phyloP scores from a whole-genome alignment of 1,284 basidiomycete species.

The Ganoderma lucidum region DNA sequence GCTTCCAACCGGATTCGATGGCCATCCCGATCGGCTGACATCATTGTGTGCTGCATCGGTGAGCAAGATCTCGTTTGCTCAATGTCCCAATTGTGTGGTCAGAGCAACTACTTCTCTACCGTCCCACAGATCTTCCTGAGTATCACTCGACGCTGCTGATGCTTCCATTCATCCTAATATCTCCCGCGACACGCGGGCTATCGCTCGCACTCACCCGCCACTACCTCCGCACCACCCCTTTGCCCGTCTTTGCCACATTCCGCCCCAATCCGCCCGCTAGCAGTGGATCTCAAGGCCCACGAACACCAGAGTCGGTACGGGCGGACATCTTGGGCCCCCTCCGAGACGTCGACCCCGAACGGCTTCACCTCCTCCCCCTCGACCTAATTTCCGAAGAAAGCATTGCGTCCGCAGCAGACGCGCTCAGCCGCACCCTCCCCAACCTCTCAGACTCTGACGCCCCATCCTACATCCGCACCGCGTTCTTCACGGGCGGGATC shows the following conservation, averaged over 20 bases:
- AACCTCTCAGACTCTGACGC: constrained; percentile 19
- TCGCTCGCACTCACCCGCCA: constrained; percentile 65
- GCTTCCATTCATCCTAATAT: constrained; percentile 54
- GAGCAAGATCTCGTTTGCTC: not conserved
- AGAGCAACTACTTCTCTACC: not conserved
- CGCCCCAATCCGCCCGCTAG: constrained; percentile 43
- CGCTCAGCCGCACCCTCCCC: constrained; percentile 48
- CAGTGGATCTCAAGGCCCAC: constrained; percentile 18
- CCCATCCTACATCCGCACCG: constrained; percentile 56
- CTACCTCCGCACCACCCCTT: constrained; percentile 55
- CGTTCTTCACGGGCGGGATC: constrained; percentile 64
- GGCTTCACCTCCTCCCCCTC: constrained; percentile 57
- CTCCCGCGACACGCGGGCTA: constrained; percentile 58
- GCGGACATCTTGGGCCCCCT: constrained; percentile 53
- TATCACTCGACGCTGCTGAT: not conserved
- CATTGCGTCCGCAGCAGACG: constrained; percentile 56
- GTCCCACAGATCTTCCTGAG: not conserved
- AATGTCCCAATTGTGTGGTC: not conserved
- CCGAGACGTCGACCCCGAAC: constrained; percentile 46
- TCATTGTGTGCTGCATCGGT: not conserved
- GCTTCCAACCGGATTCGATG: not conserved
- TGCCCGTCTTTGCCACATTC: constrained; percentile 65
- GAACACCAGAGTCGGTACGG: constrained; percentile 45
- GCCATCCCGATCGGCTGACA: not conserved
- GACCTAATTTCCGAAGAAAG: constrained; percentile 60